phyloP scores from a whole-genome alignment of 2,329 filamentous ascomycete genomes.

The Phyllosticta capitalensis region DNA sequence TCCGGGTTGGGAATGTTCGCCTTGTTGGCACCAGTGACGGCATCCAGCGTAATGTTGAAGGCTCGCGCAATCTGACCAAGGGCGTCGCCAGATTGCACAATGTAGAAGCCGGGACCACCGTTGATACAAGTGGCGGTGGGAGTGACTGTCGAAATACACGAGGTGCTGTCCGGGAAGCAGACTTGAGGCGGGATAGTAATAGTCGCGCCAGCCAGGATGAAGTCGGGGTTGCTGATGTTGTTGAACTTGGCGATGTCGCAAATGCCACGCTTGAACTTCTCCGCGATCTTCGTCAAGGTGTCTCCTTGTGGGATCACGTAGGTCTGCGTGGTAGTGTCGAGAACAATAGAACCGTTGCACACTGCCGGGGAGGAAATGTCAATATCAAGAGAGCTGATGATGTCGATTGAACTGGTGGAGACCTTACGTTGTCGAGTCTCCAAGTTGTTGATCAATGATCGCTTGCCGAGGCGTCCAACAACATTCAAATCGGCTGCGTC shows the following conservation, averaged over 20 bases:
- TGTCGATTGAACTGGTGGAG: background rate
- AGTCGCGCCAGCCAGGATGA: conserved; percentile 5
- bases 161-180: conserved; percentile 16
- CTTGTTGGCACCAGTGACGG: conserved; percentile 16
- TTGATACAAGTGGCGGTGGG: conserved; percentile 16
- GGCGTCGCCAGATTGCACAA: conserved; percentile 16
- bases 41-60: conserved; percentile 19
- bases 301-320: conserved; percentile 6
- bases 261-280: conserved; percentile 5
- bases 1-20: conserved; percentile 16
- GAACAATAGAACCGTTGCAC: conserved; percentile 1
- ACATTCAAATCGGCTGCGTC: background rate
- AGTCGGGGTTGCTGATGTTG: conserved; percentile 5
- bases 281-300: conserved; percentile 11
- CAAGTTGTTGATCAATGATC: background rate
- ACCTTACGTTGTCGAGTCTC: background rate
- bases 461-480: background rate
- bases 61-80: conserved; percentile 15
- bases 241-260: conserved; percentile 12
- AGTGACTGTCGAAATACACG: conserved; percentile 12
- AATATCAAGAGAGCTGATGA: background rate
- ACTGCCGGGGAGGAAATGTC: background rate
- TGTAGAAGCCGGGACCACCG: conserved; percentile 17
- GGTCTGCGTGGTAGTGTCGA: conserved; percentile 2
- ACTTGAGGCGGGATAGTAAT: conserved; percentile 10